Evolutionary conservation across 2,329 filamentous ascomycete genomes (phyloP).

Genomic region (Penicillium psychrosexuale): DNA sequence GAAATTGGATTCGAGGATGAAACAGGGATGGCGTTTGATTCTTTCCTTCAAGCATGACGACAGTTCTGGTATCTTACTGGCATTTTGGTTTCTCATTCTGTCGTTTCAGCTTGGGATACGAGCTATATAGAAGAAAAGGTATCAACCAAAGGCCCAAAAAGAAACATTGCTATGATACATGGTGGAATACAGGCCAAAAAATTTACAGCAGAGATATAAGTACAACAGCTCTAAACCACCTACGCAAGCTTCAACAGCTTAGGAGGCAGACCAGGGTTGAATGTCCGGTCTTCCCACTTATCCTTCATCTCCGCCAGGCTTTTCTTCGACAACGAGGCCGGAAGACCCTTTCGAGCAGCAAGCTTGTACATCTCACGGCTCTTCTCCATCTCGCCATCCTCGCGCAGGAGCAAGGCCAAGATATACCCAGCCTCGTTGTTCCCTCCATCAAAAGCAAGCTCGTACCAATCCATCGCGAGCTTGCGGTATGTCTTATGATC

Average conservation of each 20-base stretch:
- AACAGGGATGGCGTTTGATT: neutral
- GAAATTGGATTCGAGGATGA: neutral
- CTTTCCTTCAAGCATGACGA: neutral
- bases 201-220: neutral
- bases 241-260: neutral
- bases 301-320: constrained; percentile 13
- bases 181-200: neutral
- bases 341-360: constrained; percentile 8
- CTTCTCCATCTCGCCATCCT: constrained; percentile 19
- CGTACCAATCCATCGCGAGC: constrained; percentile 37
- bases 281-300: constrained; percentile 23
- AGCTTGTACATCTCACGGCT: constrained; percentile 18
- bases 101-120: neutral
- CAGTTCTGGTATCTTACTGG: neutral
- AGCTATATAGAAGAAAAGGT: neutral
- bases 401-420: constrained; percentile 29
- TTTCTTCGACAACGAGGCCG: constrained; percentile 6
- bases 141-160: neutral
- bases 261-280: neutral
- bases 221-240: neutral
- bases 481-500: constrained; percentile 24
- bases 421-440: constrained; percentile 25
- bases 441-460: constrained; percentile 24
- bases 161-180: neutral
- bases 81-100: neutral